Conservation (phyloP, 2,329 filamentous ascomycete species). For the Scytalidium sp. region DNA sequence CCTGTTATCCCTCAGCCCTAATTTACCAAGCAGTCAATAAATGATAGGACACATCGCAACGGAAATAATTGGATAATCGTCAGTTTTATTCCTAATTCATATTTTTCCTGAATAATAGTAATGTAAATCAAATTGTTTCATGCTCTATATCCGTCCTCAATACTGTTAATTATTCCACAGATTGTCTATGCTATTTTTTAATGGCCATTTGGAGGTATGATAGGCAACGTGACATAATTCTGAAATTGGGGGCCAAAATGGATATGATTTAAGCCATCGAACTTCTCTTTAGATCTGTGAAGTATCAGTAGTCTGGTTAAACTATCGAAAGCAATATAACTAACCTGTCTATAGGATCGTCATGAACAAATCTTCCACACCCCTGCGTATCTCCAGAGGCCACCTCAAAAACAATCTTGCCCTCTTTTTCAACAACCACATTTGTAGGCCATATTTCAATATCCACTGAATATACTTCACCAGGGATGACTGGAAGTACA, state of each 20-base stretch:
- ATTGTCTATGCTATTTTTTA: background rate
- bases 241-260: slow-evolving; percentile 43
- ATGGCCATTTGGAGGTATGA: slow-evolving; percentile 37
- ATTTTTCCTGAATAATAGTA: too few species aligned
- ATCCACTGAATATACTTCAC: slow-evolving; percentile 56
- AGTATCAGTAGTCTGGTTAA: background rate
- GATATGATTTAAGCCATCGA: slow-evolving; percentile 47
- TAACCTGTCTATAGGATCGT: slow-evolving; percentile 44
- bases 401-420: slow-evolving; percentile 52
- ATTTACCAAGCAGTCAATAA: too few species aligned
- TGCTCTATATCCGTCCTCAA: too few species aligned
- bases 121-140: too few species aligned
- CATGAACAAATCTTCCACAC: slow-evolving; percentile 51
- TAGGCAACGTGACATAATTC: slow-evolving; percentile 50
- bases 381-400: slow-evolving; percentile 56
- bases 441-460: slow-evolving; percentile 63
- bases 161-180: too few species aligned
- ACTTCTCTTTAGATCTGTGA: slow-evolving; percentile 23
- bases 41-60: too few species aligned
- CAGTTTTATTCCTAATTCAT: too few species aligned
- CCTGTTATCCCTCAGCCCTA: too few species aligned
- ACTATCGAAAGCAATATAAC: slow-evolving; percentile 19
- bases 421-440: slow-evolving; percentile 48
- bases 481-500: slow-evolving; percentile 48
- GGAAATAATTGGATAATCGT: too few species aligned